These are phyloP conservation scores for Amanita rimosa DNA, from an alignment of 768 basidiomycete species.

Conservation along the genomic window DNA sequence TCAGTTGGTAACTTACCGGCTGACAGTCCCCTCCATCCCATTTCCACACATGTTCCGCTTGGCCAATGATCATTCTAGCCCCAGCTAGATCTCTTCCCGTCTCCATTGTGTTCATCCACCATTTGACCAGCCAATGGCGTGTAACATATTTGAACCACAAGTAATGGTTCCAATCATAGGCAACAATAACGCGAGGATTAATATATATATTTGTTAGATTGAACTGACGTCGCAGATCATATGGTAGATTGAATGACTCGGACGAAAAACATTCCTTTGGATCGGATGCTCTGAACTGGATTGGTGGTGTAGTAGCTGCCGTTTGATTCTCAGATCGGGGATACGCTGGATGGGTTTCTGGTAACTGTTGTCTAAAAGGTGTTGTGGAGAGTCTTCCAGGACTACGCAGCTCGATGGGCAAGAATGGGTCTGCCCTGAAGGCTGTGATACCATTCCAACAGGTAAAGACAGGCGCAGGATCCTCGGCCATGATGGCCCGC, in stretches of 20 bases:
- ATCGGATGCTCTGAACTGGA: background rate
- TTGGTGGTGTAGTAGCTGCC: background rate
- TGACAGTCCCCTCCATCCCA: slow-evolving; percentile 4
- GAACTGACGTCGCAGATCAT: slow-evolving; percentile 1
- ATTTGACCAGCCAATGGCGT: slow-evolving; percentile 3
- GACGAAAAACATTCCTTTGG: background rate
- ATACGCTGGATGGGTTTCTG: background rate
- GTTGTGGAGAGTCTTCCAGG: background rate
- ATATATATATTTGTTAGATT: background rate
- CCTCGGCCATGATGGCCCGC: slow-evolving; percentile 22
- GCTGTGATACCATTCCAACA: slow-evolving; percentile 37
- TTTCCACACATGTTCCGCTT: background rate
- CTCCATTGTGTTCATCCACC: slow-evolving; percentile 2
- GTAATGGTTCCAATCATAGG: slow-evolving; percentile 1
- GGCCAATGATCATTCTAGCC: slow-evolving; percentile 2
- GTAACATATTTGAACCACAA: slow-evolving; percentile 3
- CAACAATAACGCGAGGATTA: slow-evolving; percentile 1
- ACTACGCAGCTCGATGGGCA: slow-evolving; percentile 24
- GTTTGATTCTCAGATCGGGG: background rate
- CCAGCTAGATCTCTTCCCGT: background rate
- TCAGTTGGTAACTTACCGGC: background rate
- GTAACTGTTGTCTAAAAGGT: background rate
- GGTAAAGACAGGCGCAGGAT: slow-evolving; percentile 30
- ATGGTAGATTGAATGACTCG: slow-evolving; percentile 2
- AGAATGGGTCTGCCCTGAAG: slow-evolving; percentile 27